phyloP scores from a whole-genome alignment of 2,329 filamentous ascomycete genomes.

The Trichophyton simii region DNA sequence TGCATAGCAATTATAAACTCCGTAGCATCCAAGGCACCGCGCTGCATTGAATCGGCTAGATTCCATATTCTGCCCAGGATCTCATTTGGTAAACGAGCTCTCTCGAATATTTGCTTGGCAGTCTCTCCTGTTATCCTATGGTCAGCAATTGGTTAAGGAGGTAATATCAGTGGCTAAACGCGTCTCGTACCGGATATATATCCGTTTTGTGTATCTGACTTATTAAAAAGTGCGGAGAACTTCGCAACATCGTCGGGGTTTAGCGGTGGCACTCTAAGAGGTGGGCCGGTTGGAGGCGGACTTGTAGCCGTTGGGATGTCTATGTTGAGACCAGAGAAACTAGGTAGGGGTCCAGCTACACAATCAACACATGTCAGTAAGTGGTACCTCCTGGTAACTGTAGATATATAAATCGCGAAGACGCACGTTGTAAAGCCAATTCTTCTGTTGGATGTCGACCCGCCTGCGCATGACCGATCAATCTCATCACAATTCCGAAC shows the following conservation, averaged over 20 bases:
- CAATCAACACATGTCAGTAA: slow-evolving; percentile 5
- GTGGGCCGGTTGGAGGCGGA: slow-evolving; percentile 40
- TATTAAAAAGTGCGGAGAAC: slow-evolving; percentile 81
- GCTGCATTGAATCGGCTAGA: slow-evolving; percentile 83
- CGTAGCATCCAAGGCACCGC: slow-evolving; percentile 70
- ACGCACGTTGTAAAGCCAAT: slow-evolving; percentile 60
- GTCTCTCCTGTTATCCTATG: slow-evolving; percentile 49
- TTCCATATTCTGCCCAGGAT: slow-evolving; percentile 92
- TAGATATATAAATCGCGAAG: neutral
- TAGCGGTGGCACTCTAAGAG: slow-evolving; percentile 77
- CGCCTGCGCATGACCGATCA: slow-evolving; percentile 92
- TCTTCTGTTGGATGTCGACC: slow-evolving; percentile 69
- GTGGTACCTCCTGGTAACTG: neutral
- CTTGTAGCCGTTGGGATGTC: slow-evolving; percentile 41
- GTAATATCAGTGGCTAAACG: neutral
- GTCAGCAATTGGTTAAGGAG: slow-evolving; percentile 8
- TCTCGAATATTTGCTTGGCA: slow-evolving; percentile 90
- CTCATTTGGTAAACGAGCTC: slow-evolving; percentile 79
- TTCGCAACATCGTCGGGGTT: slow-evolving; percentile 79
- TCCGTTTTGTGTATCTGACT: slow-evolving; percentile 65
- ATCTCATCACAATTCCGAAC: slow-evolving; percentile 81
- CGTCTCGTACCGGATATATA: slow-evolving; percentile 50
- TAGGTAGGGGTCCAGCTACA: slow-evolving; percentile 65
- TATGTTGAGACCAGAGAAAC: slow-evolving; percentile 66
- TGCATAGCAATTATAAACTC: slow-evolving; percentile 99